Evolutionary conservation across 73 alveolate species (phyloP).

Genomic region (Tetrahymena malaccensis): DNA sequence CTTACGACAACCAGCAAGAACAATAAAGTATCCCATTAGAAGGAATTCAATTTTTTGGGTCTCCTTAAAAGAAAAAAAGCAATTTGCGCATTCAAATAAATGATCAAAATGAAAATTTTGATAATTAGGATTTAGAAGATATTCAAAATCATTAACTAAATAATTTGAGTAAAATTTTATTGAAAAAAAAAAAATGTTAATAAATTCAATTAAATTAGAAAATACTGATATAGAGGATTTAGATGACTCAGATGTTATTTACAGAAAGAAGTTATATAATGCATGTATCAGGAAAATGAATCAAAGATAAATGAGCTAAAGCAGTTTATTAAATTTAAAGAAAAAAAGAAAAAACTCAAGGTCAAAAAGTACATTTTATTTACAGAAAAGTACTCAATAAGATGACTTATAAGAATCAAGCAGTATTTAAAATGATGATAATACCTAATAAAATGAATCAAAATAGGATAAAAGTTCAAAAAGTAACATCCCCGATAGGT

Average conservation of each 20-base stretch:
- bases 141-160: background rate
- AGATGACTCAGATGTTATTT: background rate
- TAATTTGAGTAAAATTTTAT: background rate
- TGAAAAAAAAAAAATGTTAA: too few species aligned
- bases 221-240: too few species aligned
- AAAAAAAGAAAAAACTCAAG: background rate
- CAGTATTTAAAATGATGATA: background rate
- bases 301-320: background rate
- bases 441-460: too few species aligned
- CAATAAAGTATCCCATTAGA: too few species aligned
- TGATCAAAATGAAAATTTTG: background rate
- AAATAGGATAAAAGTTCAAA: background rate
- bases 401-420: background rate
- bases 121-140: background rate
- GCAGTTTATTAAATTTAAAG: background rate
- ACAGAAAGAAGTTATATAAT: background rate
- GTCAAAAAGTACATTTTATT: background rate
- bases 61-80: background rate
- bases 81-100: background rate
- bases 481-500: background rate
- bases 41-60: background rate
- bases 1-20: too few species aligned
- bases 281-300: background rate
- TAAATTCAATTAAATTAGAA: background rate
- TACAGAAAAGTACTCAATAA: background rate